Base-by-base conservation (phyloP, 192 early-diverging fungal genomes). In the Podochytrium sp. region DNA sequence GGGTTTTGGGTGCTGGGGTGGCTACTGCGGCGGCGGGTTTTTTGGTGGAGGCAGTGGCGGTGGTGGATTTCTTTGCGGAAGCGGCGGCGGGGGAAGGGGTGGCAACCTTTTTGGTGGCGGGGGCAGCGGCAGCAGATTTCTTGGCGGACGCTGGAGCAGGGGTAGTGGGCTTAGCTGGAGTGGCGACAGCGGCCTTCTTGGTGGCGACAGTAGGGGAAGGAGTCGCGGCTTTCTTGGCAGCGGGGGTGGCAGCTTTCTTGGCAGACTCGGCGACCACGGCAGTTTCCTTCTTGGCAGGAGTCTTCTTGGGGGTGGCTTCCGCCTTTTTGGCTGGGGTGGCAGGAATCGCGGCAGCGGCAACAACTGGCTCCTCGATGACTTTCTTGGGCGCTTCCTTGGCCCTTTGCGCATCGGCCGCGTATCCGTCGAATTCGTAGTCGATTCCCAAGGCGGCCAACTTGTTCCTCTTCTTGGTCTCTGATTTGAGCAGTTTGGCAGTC, bases 381-480 rank as follows among this genome's bases (percentile, higher is more conserved):
- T 47, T 57, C 29, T 57, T 57, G 6, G 55, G 29, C 10, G 55
- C 6, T 10, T 16, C 55, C 43, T 47, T 29, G 55, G 55, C 32
- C 60, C 35, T 65, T 65, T 65, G 16, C 5, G 23, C 64, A 10
- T 38, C 6, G 3, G 43, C 38, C 5, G 49, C 53, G 65, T 91
- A 94, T 43, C 91, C 91, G 5, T 84, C 89, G 77, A 96, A 94
- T n/a, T 95, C 95, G 78, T 95, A 98, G 39, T 94, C 94, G 55
- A 96, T 92, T 14, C 93, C 95, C 4, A 90, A 71, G 32, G 87
- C 84, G 14, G 83, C 79, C 32, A 96, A 75, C 77, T 79, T 83
- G 38, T 84, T 74, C 30, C 87, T 83, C 79, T 89, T 91, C 56
- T 86, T 85, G 2, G 79, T 71, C 63, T 95, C 92, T 32, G 74